Evolutionary conservation across 257 asterid genomes (phyloP), one percentile per base, ranked within the genome.

Genomic region (Solanum rostratum): DNA sequence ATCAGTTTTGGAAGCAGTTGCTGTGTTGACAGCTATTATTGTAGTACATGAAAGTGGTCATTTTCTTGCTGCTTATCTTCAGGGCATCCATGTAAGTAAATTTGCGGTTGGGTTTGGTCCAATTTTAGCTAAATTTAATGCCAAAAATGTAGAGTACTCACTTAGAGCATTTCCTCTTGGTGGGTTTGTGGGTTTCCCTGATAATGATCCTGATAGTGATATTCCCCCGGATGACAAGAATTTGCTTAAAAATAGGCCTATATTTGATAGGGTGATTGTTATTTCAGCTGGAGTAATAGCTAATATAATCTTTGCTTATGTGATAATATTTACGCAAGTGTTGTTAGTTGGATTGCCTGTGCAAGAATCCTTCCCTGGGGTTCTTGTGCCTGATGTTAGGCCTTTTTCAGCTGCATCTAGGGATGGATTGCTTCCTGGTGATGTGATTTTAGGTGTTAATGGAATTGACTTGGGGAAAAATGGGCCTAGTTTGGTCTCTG

Each of bases 21-120:
- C 90, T 7, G 99, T 95, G 6, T 85, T 97, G 87, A 94, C 99
- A 50, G 97, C 94, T 33, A 97, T 97, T 45, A 93, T 97, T 20
- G 80, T 95, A 41, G 99, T 95, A 29, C 99, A 95, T 59, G 99
- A 97, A 88, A 90, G 92, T 80, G 99, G 99, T 30, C 99, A 97
- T 84, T 97, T 97, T 66, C 86, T 95, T 83, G 99, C 99, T 9
- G 99, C 99, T 65, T 89, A 88, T 90, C 92, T 97, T 66, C 99
- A 93, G 87, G 99, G 99, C 37, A 97, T 97, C 69, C 99, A 93
- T 87, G 98, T 97, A 89, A 97, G 97, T 91, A 97, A 97, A 85
- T 97, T 97, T 84, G 97, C 99, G 0, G 94, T 97, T 86, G 99
- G 99, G 27, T 97, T 97, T 85, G 99, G 99, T 86, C 99, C 99